Evolutionary conservation across 805 yeast genomes (phyloP), one percentile per base, ranked within the genome.

Genomic region (Candida rishiriensis): DNA sequence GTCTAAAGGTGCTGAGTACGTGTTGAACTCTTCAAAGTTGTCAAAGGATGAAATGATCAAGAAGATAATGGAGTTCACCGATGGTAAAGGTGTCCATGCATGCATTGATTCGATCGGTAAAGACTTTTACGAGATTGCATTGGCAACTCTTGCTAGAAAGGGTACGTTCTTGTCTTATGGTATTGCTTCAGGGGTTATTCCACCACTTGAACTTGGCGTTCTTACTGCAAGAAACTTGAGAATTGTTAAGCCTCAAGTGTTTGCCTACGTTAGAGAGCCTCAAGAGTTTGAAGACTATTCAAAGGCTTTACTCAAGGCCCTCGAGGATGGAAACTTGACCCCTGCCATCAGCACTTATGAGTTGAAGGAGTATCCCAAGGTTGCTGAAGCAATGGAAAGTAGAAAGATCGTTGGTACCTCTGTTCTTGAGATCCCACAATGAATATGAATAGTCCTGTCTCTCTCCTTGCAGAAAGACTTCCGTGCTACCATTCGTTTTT

Each of bases 91-190:
- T 48, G 91, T 79, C 21, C 70, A 68, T 12, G 91, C 79, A 9
- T 72, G 79, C 1, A 85, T 73, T 56, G 95, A 87, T 61, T 76
- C 88, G 36, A 75, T 86, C 45, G 96, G 96, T 13, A 85, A 86
- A 58, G 88, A 78, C 55, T 78, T 95, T 3, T 83, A 76, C 52
- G 83, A 84, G 36, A 66, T 70, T 8, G 81, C 96, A 0, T 52
- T 87, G 14, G 75, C 71, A 15, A 66, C 78, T 1, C 54, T 87
- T 26, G 85, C 78, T 10, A 70, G 81, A 57, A 83, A 80, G 60
- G 97, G 97, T 26, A 72, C 87, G 1, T 66, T 86, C 45, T 80
- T 88, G 29, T 75, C 85, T 29, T 88, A 70, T 57, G 98, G 98
- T 48, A 88, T 88, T 57, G 84, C 96, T 8, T 82, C 90, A 5